These are phyloP conservation scores for sunflower (Helianthus annuus) DNA, from an alignment of 129 eudicot species.

Conservation along the genomic window DNA sequence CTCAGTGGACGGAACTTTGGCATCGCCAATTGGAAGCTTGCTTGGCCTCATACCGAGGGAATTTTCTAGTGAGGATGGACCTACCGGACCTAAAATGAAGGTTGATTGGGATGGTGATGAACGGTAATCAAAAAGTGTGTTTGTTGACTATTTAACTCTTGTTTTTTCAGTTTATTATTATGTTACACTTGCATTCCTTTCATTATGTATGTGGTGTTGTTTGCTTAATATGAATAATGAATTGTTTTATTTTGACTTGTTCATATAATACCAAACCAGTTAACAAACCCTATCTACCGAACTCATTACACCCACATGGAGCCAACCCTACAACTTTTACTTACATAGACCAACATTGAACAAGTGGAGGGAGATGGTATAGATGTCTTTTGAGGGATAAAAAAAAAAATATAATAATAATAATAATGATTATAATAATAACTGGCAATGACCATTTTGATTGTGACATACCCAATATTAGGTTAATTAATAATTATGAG, in stretches of 20 bases:
- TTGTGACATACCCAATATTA: neutral
- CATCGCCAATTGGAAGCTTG: constrained; percentile 34
- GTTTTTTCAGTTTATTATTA: neutral
- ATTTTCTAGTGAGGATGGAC: constrained; percentile 57
- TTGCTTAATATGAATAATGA: neutral
- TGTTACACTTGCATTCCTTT: neutral
- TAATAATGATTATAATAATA: too few species aligned
- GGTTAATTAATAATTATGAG: neutral
- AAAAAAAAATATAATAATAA: neutral
- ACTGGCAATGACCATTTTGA: neutral
- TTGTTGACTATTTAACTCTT: neutral
- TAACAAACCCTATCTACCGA: constrained; percentile 9
- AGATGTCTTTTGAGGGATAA: neutral
- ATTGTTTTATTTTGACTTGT: neutral
- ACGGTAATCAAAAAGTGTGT: constrained; percentile 2
- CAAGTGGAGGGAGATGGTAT: constrained; percentile 8
- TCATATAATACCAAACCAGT: constrained; percentile 16
- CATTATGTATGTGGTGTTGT: neutral
- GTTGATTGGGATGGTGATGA: constrained; percentile 65
- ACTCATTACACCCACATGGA: constrained; percentile 21
- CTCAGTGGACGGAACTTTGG: constrained; percentile 24
- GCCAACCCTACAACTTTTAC: constrained; percentile 5
- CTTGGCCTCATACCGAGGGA: constrained; percentile 45
- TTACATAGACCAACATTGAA: neutral
- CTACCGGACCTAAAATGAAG: constrained; percentile 64